Percentiles rank a stretch among this genome's conserved stretches.
phyloP scores from a whole-genome alignment of 768 basidiomycete genomes.

The Mycena maculata region DNA sequence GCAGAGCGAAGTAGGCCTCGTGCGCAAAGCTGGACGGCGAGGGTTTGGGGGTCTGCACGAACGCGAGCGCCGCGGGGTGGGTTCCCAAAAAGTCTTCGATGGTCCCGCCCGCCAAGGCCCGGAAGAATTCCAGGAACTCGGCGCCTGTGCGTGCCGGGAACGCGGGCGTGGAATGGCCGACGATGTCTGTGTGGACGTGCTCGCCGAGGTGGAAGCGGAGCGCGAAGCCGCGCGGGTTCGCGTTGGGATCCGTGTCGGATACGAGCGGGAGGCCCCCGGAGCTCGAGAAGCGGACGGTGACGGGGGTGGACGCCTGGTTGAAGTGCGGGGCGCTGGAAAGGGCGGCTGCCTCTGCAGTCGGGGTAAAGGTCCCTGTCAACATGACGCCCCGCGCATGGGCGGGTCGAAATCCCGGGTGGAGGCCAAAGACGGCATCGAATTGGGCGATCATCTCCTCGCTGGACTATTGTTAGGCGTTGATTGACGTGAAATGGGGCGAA shows the following conservation, averaged over 20 bases:
- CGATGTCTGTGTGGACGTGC: conserved; percentile 36
- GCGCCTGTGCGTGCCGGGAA: conserved; percentile 35
- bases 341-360: conserved; percentile 28
- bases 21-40: conserved; percentile 30
- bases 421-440: conserved; percentile 33
- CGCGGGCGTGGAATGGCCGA: conserved; percentile 31
- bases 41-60: conserved; percentile 37
- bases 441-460: conserved; percentile 28
- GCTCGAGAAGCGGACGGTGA: conserved; percentile 36
- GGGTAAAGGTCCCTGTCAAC: conserved; percentile 31
- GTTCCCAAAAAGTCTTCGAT: conserved; percentile 30
- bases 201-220: conserved; percentile 35
- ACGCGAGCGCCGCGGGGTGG: conserved; percentile 33
- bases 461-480: background rate
- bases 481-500: background rate
- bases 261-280: conserved; percentile 34
- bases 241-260: conserved; percentile 36
- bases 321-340: conserved; percentile 37
- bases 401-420: conserved; percentile 34
- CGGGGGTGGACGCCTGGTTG: conserved; percentile 27
- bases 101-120: conserved; percentile 33
- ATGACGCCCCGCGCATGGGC: conserved; percentile 35
- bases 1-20: conserved; percentile 34
- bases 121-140: conserved; percentile 36
- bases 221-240: conserved; percentile 36